These are phyloP conservation scores for Globisporangium sylvaticum DNA, from an alignment of 352 stramenopile species.

Conservation along the genomic window DNA sequence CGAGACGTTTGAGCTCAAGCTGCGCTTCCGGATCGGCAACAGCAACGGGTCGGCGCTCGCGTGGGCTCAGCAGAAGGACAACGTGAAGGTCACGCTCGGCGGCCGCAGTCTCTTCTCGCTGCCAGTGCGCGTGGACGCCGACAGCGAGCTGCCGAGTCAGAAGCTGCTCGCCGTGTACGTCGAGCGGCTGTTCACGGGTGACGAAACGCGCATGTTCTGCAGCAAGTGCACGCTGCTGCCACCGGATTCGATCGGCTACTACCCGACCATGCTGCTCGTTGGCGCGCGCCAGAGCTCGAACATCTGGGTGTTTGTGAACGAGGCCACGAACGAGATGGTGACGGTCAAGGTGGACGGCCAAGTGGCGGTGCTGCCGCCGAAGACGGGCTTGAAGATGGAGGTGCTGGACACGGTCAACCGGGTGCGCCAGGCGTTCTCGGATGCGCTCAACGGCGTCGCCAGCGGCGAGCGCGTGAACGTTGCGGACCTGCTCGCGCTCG, in stretches of 20 bases:
- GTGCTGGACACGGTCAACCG: slow-evolving; percentile 42
- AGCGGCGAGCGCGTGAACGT: slow-evolving; percentile 25
- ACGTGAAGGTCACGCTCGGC: slow-evolving; percentile 54
- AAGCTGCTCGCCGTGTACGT: slow-evolving; percentile 62
- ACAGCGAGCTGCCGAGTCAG: slow-evolving; percentile 18
- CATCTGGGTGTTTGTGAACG: slow-evolving; percentile 67
- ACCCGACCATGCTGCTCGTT: slow-evolving; percentile 52
- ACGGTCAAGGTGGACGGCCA: slow-evolving; percentile 61
- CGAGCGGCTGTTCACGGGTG: slow-evolving; percentile 69
- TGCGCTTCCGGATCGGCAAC: slow-evolving; percentile 42
- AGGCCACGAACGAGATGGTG: slow-evolving; percentile 41
- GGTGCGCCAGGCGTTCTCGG: slow-evolving; percentile 50
- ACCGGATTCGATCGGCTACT: slow-evolving; percentile 50
- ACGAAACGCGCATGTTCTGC: slow-evolving; percentile 76
- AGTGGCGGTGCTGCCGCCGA: slow-evolving; percentile 39
- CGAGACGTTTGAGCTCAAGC: slow-evolving; percentile 31
- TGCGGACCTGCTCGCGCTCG: slow-evolving; percentile 35
- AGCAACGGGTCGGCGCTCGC: slow-evolving; percentile 39
- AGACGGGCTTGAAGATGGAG: slow-evolving; percentile 39
- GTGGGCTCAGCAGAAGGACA: slow-evolving; percentile 61
- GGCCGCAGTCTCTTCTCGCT: slow-evolving; percentile 65
- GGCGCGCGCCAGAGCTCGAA: slow-evolving; percentile 39
- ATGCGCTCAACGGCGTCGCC: slow-evolving; percentile 37
- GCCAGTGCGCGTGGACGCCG: slow-evolving; percentile 39
- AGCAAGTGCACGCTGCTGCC: slow-evolving; percentile 76